Base-by-base conservation (phyloP, 2,329 filamentous ascomycete genomes). In the Beauveria caledonica region DNA sequence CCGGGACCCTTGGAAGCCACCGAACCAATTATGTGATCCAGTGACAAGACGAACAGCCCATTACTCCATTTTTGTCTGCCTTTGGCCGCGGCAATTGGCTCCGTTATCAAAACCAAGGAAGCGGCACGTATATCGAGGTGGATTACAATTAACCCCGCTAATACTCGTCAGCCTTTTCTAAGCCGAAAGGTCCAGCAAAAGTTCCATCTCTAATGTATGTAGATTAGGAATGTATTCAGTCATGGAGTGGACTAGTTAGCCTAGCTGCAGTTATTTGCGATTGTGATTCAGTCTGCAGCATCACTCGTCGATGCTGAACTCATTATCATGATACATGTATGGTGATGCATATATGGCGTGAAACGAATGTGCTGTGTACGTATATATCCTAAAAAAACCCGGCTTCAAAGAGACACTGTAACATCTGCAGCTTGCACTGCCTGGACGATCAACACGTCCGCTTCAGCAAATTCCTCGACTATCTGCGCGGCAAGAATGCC, bases 251-350 rank as follows among this genome's bases (percentile, higher is more conserved):
- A 10, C 19, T 17, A 1, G 3, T 27, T 23, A 5, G 40, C 4
- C 10, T 44, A 50, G 27, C 15, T n/a, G 21, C 48, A 55, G 13
- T 15, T 39, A 9, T 45, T 56, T 2, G 42, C 51, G 33, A 75
- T 72, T 45, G 69, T n/a, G n/a, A n/a, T n/a, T n/a, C n/a, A n/a
- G n/a, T n/a, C 23, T 62, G 61, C 68, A 86, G 64, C 58, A 76
- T 68, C 33, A 84, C 80, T 3, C 83, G 81, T 67, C 69, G 4
- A 23, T 23, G 23, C 23, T 36, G 11, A 36, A 36, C 33, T 36
- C 13, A 15, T 6, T 36, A 36, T 36, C 5, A 5, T 15, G 33
- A 36, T 36, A 15, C 1, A 36, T 36, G n/a, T n/a, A 36, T 36
- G 13, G 11, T 15, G 33, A 36, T 36, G 6, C 1, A 36, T 36